Base-by-base conservation (phyloP, 2,329 filamentous ascomycete species). In the Ploettnerulaceae sp. region DNA sequence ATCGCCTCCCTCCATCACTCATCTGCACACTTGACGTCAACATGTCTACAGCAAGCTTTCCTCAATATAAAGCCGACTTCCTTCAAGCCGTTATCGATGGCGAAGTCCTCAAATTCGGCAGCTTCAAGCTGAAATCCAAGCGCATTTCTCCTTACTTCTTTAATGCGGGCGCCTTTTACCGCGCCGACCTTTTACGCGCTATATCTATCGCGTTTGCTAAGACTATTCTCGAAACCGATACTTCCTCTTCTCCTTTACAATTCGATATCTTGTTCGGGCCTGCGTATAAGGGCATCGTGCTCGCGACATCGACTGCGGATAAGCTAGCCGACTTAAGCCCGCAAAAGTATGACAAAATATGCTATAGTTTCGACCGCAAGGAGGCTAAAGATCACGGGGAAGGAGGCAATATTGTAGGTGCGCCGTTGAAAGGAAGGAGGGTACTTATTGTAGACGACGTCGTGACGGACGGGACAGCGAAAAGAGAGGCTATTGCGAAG, bases 301-400 rank as follows among this genome's bases (percentile, higher is more conserved):
- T 97, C n/a, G 86, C 86, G 34, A 82, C 85, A 12, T 77, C 86
- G 2, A 84, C 89, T 12, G 76, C 84, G 28, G 79, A 86, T 64
- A 85, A 89, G 66, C 78, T 97, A 9, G 79, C 80, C 43, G 77
- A 82, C 60, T 69, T 89, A 8, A 81, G 88, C 53, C 71, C 77
- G 14, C 68, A 71, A 40, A 78, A 74, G 52, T 93, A 85, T 68
- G 79, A 79, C 46, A 69, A 75, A 33, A 74, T 86, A 47, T 87
- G 83, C 62, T 97, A 95, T 71, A 84, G 82, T 25, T 97, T 95
- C 71, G 94, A 97, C 70, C 81, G 93, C 62, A 97, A 97, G 71
- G 93, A 97, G 71, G 86, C 84, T 61, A 97, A 97, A 74, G 86
- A 89, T 62, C 91, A 97, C 66, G 91, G 93, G 33, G 93, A 98